Percentiles rank a stretch among this genome's conserved stretches.
Evolutionary conservation across 139 green algal species (phyloP).

Genomic region (Auxenochlorella pyrenoidosa): DNA sequence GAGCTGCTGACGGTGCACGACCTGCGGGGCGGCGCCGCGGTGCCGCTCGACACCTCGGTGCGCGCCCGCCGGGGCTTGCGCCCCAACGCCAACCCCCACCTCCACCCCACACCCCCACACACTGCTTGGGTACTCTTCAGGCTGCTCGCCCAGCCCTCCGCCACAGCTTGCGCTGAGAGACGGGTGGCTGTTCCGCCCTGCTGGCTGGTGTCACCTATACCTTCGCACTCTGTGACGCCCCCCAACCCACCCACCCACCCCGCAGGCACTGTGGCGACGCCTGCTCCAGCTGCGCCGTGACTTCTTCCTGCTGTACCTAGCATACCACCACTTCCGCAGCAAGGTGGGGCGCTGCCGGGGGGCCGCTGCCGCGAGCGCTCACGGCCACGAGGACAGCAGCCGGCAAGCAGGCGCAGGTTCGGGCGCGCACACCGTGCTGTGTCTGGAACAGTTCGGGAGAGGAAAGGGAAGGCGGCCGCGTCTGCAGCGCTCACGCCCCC

Average conservation of each 20-base stretch:
- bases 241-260: background rate
- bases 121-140: no score
- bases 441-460: no score
- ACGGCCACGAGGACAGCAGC: background rate
- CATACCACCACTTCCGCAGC: constrained; percentile 57
- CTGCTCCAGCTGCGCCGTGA: constrained; percentile 24
- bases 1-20: constrained; percentile 24
- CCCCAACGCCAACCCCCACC: background rate
- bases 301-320: constrained; percentile 48
- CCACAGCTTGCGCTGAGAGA: no score
- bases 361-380: no score
- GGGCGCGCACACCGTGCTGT: background rate
- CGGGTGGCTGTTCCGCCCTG: no score
- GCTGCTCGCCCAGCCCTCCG: no score
- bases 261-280: constrained; percentile 36
- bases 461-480: no score
- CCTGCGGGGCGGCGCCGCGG: background rate
- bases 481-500: no score
- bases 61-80: background rate
- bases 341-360: constrained; percentile 28
- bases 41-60: constrained; percentile 9
- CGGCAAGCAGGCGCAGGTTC: no score
- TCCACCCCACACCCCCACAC: no score
- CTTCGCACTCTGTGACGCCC: background rate
- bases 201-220: no score